Conservation (phyloP, 1,139 yeast genomes). For the Blastobotrys indianensis region DNA sequence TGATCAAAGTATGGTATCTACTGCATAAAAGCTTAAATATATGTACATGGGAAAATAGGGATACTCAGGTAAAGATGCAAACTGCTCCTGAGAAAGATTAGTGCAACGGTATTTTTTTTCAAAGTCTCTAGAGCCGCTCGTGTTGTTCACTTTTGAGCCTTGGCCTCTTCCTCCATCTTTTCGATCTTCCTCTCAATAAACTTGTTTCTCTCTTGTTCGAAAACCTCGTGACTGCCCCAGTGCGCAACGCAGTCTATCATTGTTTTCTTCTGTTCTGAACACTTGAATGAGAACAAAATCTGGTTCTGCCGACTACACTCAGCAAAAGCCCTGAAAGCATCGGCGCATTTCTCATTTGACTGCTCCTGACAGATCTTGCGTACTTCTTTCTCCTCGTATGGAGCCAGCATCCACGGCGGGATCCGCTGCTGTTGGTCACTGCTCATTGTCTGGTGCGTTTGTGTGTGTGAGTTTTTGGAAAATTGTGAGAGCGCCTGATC, state of each 20-base stretch:
- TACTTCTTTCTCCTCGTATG: conserved; percentile 77
- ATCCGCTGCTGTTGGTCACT: conserved; percentile 24
- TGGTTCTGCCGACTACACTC: conserved; percentile 52
- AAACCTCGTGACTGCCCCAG: conserved; percentile 56
- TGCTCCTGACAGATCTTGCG: conserved; percentile 71
- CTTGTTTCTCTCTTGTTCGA: conserved; percentile 60
- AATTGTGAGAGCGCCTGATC: too few relatives aligned
- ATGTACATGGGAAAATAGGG: neutral
- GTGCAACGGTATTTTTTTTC: too few relatives aligned
- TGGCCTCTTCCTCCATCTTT: conserved; percentile 14
- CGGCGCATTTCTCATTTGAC: conserved; percentile 70
- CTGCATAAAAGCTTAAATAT: neutral
- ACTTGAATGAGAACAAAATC: conserved; percentile 50
- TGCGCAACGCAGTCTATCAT: conserved; percentile 68
- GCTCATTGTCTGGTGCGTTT: neutral
- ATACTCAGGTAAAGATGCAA: too few relatives aligned
- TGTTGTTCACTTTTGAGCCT: neutral
- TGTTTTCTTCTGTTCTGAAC: conserved; percentile 52
- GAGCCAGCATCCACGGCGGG: conserved; percentile 82
- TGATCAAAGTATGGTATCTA: too few relatives aligned
- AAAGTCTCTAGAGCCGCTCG: too few relatives aligned
- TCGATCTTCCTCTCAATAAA: conserved; percentile 26
- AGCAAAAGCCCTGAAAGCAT: conserved; percentile 41
- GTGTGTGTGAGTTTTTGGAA: neutral
- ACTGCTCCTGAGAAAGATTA: too few relatives aligned